Evolutionary conservation across 2,329 filamentous ascomycete species (phyloP), one percentile per base, ranked within the genome.

Genomic region (Pseudogymnoascus sp.): DNA sequence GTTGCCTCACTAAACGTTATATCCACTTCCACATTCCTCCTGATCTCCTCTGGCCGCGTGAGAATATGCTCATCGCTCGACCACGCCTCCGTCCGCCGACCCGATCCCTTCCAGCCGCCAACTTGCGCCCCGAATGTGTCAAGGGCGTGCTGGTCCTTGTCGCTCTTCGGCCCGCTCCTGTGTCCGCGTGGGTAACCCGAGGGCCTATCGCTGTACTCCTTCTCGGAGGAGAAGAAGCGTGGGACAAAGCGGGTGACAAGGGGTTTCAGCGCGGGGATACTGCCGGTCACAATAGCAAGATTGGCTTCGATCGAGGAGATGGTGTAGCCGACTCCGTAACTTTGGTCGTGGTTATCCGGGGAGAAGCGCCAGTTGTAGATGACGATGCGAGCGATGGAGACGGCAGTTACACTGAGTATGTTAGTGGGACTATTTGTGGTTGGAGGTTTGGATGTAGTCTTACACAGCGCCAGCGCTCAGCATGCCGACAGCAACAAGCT

Each of bases 301-400:
- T 61, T 66, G 4, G 62, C 64, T 37, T 68, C 63, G 8, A 66
- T 62, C 16, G 64, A 61, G 5, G 66, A 66, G 38, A 68, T 62
- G 2, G 67, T 67, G 38, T 62, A 66, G 4, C 61, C 60, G 28
- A 67, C 57, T 41, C 63, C 63, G n/a, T 64, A 64, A 22, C 30
- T 58, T 7, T 39, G 35, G 37, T 67, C 67, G 9, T 62, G 16
- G 12, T 58, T 43, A 4, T 25, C 20, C 3, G 62, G 47, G 28
- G 62, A 57, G 37, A 66, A 66, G 5, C 36, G 28, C 33, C 57
- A 59, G 37, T 59, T 61, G 35, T 57, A 50, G 20, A 63, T 36
- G 12, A 62, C 38, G 59, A 67, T 63, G 25, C 63, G 63, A 38
- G 58, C 59, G 6, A 65, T 62, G n/a, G 63, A 59, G 9, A 66